Evolutionary conservation across 768 basidiomycete species (phyloP).

Genomic region (Brasilioporus rufonigricans): DNA sequence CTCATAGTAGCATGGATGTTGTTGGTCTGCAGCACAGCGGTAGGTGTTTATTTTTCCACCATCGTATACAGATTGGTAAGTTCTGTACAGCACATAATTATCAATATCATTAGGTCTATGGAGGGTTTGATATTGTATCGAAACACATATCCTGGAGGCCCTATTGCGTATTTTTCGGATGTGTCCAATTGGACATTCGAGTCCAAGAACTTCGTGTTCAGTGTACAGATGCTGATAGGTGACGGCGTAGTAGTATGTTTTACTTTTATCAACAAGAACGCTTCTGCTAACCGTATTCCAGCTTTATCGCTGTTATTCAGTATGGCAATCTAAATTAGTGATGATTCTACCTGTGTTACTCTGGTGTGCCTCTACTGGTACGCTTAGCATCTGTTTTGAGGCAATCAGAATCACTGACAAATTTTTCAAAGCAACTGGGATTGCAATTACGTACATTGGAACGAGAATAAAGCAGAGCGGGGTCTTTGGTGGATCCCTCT

Average conservation of each 20-base stretch:
- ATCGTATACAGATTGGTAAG: background rate
- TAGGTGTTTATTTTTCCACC: background rate
- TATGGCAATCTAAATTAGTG: no score
- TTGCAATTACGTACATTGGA: background rate
- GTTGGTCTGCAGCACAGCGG: background rate
- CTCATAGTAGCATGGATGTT: background rate
- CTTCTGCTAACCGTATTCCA: background rate
- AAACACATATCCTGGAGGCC: no score
- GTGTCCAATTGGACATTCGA: background rate
- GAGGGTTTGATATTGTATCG: no score
- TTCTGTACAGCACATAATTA: background rate
- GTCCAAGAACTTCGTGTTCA: conserved; percentile 20
- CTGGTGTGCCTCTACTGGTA: no score
- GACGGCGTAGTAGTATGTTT: conserved; percentile 17
- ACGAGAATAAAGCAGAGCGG: background rate
- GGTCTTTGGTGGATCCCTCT: background rate
- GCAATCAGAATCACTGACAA: background rate
- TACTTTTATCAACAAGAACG: background rate
- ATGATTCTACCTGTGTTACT: no score
- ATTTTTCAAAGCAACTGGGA: background rate
- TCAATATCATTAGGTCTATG: background rate
- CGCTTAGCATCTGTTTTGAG: background rate
- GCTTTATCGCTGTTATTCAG: no score
- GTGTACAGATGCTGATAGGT: conserved; percentile 10
- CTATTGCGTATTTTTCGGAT: no score